These are phyloP conservation scores for Larix sibirica DNA, from an alignment of 83 land plant genomes.

Conservation along the genomic window DNA sequence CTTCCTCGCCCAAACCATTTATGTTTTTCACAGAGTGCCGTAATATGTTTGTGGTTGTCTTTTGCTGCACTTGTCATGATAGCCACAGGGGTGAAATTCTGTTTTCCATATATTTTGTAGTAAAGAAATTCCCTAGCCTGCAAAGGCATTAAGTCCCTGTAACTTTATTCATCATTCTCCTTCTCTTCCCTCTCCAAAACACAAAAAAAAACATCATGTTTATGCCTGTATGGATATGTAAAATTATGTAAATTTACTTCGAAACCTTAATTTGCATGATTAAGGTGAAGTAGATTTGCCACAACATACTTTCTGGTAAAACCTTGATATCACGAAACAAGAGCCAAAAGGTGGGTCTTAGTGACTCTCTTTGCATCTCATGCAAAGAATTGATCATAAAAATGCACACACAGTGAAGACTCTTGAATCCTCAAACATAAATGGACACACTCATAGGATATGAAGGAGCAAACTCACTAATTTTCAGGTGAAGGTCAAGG, in stretches of 20 bases:
- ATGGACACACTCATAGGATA: too few relatives aligned
- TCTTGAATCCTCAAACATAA: too few relatives aligned
- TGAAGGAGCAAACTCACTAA: too few relatives aligned
- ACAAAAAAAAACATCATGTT: neutral
- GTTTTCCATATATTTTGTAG: slow-evolving; percentile 80
- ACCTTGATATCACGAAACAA: too few relatives aligned
- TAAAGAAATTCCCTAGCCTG: slow-evolving; percentile 96
- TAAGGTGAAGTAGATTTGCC: neutral
- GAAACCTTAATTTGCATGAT: neutral
- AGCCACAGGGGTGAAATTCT: slow-evolving; percentile 92
- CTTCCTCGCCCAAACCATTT: slow-evolving; percentile 95
- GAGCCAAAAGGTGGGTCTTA: too few relatives aligned
- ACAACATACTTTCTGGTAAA: neutral
- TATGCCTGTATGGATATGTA: neutral
- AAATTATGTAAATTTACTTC: neutral
- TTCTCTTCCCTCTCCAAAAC: neutral
- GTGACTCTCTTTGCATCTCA: too few relatives aligned
- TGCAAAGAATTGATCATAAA: too few relatives aligned
- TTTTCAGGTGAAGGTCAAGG: too few relatives aligned
- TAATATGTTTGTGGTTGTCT: slow-evolving; percentile 77
- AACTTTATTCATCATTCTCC: neutral
- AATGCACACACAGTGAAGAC: too few relatives aligned
- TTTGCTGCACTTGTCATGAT: slow-evolving; percentile 99
- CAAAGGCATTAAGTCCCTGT: slow-evolving; percentile 5
- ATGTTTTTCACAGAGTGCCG: slow-evolving; percentile 69